Evolutionary conservation across 73 alveolate genomes (phyloP), one percentile per base, ranked within the genome.

Genomic region (Halteria grandinella): DNA sequence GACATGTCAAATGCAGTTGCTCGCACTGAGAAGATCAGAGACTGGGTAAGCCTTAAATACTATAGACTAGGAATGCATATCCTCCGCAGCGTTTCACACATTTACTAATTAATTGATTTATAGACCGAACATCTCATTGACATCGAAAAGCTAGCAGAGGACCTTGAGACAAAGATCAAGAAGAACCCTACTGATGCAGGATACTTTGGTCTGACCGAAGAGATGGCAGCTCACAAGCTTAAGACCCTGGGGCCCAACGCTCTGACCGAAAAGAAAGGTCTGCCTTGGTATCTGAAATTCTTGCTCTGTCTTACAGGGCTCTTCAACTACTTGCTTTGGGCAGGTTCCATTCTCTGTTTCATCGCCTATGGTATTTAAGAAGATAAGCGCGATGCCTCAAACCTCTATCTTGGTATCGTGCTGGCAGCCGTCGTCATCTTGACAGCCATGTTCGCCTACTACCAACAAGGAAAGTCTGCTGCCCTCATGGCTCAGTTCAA

Each of bases 401-500:
- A 90, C 60, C 63, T 93, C 28, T 93, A 91, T 75, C 63, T 93
- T 53, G 98, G 94, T 21, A 24, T 90, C 25, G 95, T 91, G 6
- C 85, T 93, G 0, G 45, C 76, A 1, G 32, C 62, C 37, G 95
- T 91, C 23, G 93, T 93, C 20, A 11, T 87, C 20, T 51, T 91
- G 45, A 91, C 97, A 24, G 97, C 94, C 23, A 31, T 72, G 36
- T 75, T 93, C 78, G 55, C 94, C 6, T 93, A 49, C 80, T 83
- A 60, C 69, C 84, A 93, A 77, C 64, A 88, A 48, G 60, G 86
- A 21, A 93, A 93, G 63, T 81, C 96, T 21, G 95, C 90, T 8
- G 94, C 95, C 10, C 49, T 93, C 43, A 93, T 93, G 95, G 95
- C 93, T 25, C 87, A 91, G 51, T 93, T 93, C 72, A 93, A 93